These are phyloP conservation scores for Pseudogymnoascus sp. DNA, from an alignment of 2,329 filamentous ascomycete species.

Conservation along the genomic window DNA sequence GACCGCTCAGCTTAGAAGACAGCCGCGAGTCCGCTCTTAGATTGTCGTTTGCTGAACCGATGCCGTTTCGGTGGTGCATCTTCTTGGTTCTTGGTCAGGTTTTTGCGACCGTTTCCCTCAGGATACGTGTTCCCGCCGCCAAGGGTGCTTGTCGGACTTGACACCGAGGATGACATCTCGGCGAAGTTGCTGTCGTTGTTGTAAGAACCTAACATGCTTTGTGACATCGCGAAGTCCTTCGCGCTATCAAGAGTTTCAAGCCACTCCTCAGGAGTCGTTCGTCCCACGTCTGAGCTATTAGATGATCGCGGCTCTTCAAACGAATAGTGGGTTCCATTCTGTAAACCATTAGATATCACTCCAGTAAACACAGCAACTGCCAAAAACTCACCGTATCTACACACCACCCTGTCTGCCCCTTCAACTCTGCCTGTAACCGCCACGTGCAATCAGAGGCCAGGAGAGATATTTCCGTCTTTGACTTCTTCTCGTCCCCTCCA, in stretches of 20 bases:
- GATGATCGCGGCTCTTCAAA: slow-evolving; percentile 88
- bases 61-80: slow-evolving; percentile 43
- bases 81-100: slow-evolving; percentile 51
- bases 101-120: slow-evolving; percentile 44
- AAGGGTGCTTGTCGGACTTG: slow-evolving; percentile 65
- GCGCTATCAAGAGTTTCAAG: slow-evolving; percentile 81
- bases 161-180: slow-evolving; percentile 62
- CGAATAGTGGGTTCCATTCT: slow-evolving; percentile 78
- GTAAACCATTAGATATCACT: slow-evolving; percentile 14
- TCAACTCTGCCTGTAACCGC: slow-evolving; percentile 74
- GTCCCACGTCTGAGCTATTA: slow-evolving; percentile 49
- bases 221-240: slow-evolving; percentile 71
- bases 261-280: slow-evolving; percentile 79
- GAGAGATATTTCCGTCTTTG: slow-evolving; percentile 86
- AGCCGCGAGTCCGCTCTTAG: slow-evolving; percentile 85
- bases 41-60: slow-evolving; percentile 85
- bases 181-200: slow-evolving; percentile 58
- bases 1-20: slow-evolving; percentile 53
- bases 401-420: slow-evolving; percentile 80
- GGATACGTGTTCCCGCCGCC: slow-evolving; percentile 42
- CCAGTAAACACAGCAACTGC: neutral
- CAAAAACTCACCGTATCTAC: slow-evolving; percentile 75
- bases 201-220: slow-evolving; percentile 59
- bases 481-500: slow-evolving; percentile 90
- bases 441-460: slow-evolving; percentile 67